Evolutionary conservation across 352 stramenopile species (phyloP).

Genomic region (Pythium aquatile): DNA sequence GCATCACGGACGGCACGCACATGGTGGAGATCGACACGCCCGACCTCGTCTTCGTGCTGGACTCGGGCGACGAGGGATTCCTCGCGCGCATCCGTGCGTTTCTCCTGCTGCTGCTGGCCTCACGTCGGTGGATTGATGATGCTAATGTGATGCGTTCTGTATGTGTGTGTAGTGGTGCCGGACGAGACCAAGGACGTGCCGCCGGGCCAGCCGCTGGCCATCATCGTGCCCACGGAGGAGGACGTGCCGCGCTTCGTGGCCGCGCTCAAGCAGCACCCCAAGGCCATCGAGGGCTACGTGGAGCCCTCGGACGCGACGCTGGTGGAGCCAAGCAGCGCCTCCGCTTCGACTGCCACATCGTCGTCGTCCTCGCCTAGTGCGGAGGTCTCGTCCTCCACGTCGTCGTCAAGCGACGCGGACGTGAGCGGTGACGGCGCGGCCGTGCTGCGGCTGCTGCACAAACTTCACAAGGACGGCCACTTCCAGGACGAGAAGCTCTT

Average conservation of each 20-base stretch:
- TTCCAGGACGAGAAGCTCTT: conserved; percentile 64
- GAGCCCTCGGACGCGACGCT: conserved; percentile 14
- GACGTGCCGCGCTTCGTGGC: conserved; percentile 66
- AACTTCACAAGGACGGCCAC: conserved; percentile 78
- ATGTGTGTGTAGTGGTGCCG: conserved; percentile 50
- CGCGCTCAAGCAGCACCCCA: conserved; percentile 51
- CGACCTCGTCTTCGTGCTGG: conserved; percentile 76
- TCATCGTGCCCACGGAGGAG: conserved; percentile 67
- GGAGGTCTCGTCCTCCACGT: conserved; percentile 6
- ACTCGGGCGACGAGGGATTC: conserved; percentile 78
- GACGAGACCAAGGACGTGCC: conserved; percentile 53
- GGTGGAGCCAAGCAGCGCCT: neutral
- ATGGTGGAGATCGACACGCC: conserved; percentile 90
- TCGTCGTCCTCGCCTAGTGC: neutral
- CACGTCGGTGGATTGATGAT: neutral
- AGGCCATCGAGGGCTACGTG: conserved; percentile 58
- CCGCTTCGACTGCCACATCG: neutral
- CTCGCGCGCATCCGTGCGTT: conserved; percentile 71
- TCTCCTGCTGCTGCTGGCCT: neutral
- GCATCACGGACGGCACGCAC: conserved; percentile 61
- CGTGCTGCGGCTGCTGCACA: conserved; percentile 69
- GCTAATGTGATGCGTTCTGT: neutral
- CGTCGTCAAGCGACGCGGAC: neutral
- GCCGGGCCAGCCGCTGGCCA: conserved; percentile 65
- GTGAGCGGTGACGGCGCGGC: conserved; percentile 42